These are phyloP conservation scores for Wickerhamomyces chambardii DNA, from an alignment of 805 yeast species.

Conservation along the genomic window DNA sequence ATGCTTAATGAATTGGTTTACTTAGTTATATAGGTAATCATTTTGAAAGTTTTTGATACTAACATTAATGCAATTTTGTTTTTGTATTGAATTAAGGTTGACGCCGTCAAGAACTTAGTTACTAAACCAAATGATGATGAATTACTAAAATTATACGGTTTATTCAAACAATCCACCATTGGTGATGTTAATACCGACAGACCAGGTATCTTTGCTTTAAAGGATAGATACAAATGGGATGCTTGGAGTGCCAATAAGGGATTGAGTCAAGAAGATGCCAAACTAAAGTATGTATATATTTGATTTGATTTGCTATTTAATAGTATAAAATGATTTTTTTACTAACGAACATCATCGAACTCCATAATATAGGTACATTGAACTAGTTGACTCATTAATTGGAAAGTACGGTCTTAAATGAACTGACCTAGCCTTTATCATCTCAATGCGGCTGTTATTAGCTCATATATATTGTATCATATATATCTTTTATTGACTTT, in stretches of 20 bases:
- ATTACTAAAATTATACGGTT: slow-evolving; percentile 77
- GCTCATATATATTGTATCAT: no score
- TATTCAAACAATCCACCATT: slow-evolving; percentile 94
- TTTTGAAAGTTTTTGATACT: no score
- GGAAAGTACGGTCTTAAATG: slow-evolving; percentile 34
- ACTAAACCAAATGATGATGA: slow-evolving; percentile 83
- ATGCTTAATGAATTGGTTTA: background rate
- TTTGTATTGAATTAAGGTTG: slow-evolving; percentile 41
- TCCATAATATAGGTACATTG: slow-evolving; percentile 36
- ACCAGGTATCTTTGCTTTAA: slow-evolving; percentile 90
- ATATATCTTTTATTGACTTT: no score
- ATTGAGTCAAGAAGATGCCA: slow-evolving; percentile 83
- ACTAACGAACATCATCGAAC: background rate
- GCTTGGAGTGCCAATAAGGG: slow-evolving; percentile 91
- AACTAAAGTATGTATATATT: slow-evolving; percentile 37
- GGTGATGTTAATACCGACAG: slow-evolving; percentile 86
- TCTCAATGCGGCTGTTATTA: no score
- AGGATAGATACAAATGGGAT: slow-evolving; percentile 97
- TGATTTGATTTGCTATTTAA: no score
- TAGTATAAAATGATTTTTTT: no score
- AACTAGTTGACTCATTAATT: slow-evolving; percentile 53
- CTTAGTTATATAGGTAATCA: no score
- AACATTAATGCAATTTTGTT: no score
- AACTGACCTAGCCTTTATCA: no score
- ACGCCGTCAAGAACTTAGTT: slow-evolving; percentile 65